Base-by-base conservation (phyloP, 768 basidiomycete genomes). In the Leccinum variicolor region DNA sequence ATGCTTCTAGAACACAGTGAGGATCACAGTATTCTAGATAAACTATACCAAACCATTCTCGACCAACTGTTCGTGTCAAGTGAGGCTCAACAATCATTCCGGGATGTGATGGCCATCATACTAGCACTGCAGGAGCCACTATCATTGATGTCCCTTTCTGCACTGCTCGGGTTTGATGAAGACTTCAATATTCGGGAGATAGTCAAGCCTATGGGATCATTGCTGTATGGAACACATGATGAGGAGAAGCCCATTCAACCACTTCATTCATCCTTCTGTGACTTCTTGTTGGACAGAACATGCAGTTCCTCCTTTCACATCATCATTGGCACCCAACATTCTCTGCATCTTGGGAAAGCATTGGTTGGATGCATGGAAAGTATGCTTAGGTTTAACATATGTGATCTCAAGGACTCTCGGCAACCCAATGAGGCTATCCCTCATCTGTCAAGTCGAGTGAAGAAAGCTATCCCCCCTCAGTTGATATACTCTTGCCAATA, bases 381-480 rank as follows among this genome's bases (percentile, higher is more conserved):
- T 21, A 36, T 54, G 50, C 48, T 58, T 17, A 43, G 4, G 43
- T 58, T 58, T 15, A 59, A 59, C 23, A 50, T 58, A 6, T 58
- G 53, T 41, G 36, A 53, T 43, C 9, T 29, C 0, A 29, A 29
- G 28, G 28, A 29, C 28, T 29, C 28, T 10, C 28, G 26, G 19
- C 2, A 45, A 19, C 8, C 14, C 3, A 57, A 57, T 1, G 2
- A 2, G 1, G 10, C 21, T 13, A 48, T 60, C 14, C 41, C 31
- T 36, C 31, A 50, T 33, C 41, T 57, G 4, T 15, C 33, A 0
- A 9, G 26, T 45, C 31, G 6, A n/a, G 21, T 60, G 9, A 43
- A 43, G 0, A 29, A 52, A 5, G 23, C 50, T 21, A 53, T 60
- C 33, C 51, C 51, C 4, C 54, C 28, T 10, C 28, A 29, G 9